phyloP scores from a whole-genome alignment of 495 filamentous ascomycete species.

The Penicillium crystallinum region DNA sequence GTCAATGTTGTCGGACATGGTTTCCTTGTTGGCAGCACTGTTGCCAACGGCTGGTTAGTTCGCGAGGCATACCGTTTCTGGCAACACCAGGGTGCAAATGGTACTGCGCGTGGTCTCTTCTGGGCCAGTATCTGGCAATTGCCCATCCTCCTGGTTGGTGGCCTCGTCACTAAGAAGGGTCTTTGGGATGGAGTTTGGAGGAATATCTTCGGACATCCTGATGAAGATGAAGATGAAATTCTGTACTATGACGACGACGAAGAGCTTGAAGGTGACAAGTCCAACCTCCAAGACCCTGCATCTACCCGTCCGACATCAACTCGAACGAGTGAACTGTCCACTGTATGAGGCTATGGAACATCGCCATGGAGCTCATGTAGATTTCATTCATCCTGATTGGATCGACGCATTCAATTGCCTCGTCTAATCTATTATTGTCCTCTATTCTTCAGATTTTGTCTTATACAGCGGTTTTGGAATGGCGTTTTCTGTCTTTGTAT shows the following conservation, averaged over 20 bases:
- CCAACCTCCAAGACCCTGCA: neutral
- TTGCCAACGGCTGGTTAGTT: constrained; percentile 84
- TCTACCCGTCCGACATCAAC: constrained; percentile 1
- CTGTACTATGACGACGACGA: constrained; percentile 38
- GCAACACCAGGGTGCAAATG: constrained; percentile 68
- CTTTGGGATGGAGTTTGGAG: constrained; percentile 83
- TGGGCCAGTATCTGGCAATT: constrained; percentile 99
- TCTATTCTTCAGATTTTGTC: constrained; percentile 9
- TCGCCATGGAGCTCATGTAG: neutral
- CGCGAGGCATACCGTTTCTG: constrained; percentile 80
- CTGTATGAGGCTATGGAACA: constrained; percentile 1
- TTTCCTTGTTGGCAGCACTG: constrained; percentile 73
- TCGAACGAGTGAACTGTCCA: constrained; percentile 12
- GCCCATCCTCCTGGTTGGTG: constrained; percentile 83
- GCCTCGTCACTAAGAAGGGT: constrained; percentile 91
- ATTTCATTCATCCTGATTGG: neutral
- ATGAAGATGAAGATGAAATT: constrained; percentile 41
- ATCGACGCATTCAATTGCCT: neutral
- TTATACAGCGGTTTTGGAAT: constrained; percentile 23
- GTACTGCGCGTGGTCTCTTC: constrained; percentile 80
- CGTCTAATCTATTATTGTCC: neutral
- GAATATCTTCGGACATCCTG: constrained; percentile 51
- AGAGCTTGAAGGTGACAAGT: constrained; percentile 11
- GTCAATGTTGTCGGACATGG: constrained; percentile 79
- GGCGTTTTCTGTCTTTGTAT: constrained; percentile 24